phyloP scores from a whole-genome alignment of 140 eudicot species.

The Stevia rebaudiana region DNA sequence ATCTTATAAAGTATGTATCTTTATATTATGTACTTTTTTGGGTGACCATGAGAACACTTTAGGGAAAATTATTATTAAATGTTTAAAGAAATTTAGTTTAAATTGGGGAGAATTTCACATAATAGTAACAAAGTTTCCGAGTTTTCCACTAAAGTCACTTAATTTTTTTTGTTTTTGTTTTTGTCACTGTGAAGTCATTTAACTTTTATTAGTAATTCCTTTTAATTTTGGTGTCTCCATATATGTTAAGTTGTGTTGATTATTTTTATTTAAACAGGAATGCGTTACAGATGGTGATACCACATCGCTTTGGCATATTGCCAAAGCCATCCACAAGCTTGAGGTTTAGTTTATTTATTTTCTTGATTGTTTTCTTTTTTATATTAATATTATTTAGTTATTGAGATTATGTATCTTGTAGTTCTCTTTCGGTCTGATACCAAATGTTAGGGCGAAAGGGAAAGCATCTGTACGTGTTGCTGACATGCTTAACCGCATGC shows the following conservation, averaged over 20 bases:
- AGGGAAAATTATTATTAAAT: not conserved
- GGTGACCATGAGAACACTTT: not conserved
- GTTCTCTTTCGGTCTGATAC: slow-evolving; percentile 86
- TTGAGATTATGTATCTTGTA: slow-evolving; percentile 33
- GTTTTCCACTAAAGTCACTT: no score
- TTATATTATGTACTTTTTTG: not conserved
- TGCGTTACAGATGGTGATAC: slow-evolving; percentile 79
- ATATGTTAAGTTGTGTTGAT: not conserved
- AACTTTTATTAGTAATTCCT: no score
- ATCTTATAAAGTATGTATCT: slow-evolving; percentile 58
- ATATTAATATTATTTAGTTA: not conserved
- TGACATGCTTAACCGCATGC: slow-evolving; percentile 83
- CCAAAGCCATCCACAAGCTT: slow-evolving; percentile 94
- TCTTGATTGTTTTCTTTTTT: slow-evolving; percentile 6
- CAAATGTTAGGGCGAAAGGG: slow-evolving; percentile 97
- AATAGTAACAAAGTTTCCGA: no score
- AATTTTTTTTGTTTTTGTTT: no score
- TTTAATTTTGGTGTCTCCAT: not conserved
- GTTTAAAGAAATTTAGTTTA: slow-evolving; percentile 1
- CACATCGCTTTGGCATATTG: slow-evolving; percentile 91
- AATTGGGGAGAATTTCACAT: no score
- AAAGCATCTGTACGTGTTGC: slow-evolving; percentile 87
- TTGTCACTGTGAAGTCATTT: no score
- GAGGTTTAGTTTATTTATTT: slow-evolving; percentile 51
- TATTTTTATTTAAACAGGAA: slow-evolving; percentile 43